Conservation (phyloP, 129 eudicot species). For the Kitagawia praeruptora region DNA sequence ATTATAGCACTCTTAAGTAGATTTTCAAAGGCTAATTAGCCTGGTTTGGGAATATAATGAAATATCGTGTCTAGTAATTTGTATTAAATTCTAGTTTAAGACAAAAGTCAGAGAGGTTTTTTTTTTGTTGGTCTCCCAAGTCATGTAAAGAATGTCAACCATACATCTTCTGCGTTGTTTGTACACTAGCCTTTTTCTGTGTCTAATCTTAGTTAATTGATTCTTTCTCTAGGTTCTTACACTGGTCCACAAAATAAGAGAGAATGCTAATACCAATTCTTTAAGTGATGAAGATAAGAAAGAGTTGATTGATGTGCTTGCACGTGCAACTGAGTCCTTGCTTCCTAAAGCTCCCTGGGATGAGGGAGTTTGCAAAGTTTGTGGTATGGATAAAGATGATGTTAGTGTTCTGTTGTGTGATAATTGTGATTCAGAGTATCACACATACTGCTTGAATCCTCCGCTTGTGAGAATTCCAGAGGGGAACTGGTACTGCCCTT, state of each 20-base stretch:
- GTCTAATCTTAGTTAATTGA: slow-evolving; percentile 6
- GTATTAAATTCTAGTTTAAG: background rate
- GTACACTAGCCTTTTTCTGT: background rate
- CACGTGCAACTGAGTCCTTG: slow-evolving; percentile 34
- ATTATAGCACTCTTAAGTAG: background rate
- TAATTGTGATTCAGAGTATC: slow-evolving; percentile 88
- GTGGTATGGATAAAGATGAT: slow-evolving; percentile 92
- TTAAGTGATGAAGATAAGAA: slow-evolving; percentile 43
- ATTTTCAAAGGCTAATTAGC: background rate
- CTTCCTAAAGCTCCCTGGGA: slow-evolving; percentile 96
- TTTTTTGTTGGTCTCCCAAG: background rate
- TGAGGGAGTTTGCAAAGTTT: slow-evolving; percentile 89
- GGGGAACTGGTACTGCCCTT: slow-evolving; percentile 96
- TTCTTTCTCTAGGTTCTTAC: slow-evolving; percentile 48
- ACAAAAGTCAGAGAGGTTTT: background rate
- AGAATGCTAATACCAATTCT: slow-evolving; percentile 21
- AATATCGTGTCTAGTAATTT: background rate
- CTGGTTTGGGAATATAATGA: background rate
- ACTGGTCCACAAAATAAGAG: slow-evolving; percentile 40
- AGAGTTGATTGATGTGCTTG: slow-evolving; percentile 42
- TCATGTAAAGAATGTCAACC: background rate
- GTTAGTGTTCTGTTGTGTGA: slow-evolving; percentile 84
- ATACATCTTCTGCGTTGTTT: background rate
- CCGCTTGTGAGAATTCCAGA: slow-evolving; percentile 85
- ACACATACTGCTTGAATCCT: slow-evolving; percentile 81